These are phyloP conservation scores for Aspergillus novoparasiticus DNA, from an alignment of 2,329 filamentous ascomycete species.

Conservation along the genomic window DNA sequence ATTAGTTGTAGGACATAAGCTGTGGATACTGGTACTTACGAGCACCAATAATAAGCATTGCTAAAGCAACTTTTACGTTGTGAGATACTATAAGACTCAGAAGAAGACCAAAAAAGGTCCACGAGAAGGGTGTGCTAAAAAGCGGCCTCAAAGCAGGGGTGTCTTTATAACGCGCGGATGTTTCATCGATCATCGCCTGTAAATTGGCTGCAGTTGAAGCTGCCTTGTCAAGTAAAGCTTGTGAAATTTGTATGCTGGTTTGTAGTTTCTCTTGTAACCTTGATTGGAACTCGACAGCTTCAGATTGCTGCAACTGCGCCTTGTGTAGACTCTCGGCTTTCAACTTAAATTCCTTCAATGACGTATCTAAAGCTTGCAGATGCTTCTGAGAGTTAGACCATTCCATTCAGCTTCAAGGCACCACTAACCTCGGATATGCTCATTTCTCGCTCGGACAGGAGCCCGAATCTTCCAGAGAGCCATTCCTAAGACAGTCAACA, in stretches of 20 bases:
- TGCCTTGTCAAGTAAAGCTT: slow-evolving; percentile 36
- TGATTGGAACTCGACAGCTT: slow-evolving; percentile 30
- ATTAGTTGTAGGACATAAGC: neutral
- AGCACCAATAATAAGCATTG: slow-evolving; percentile 21
- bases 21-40: slow-evolving; percentile 9
- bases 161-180: slow-evolving; percentile 25
- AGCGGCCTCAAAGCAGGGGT: slow-evolving; percentile 18
- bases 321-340: slow-evolving; percentile 36
- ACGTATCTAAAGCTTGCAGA: slow-evolving; percentile 34
- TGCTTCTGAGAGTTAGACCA: slow-evolving; percentile 34
- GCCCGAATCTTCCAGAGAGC: slow-evolving; percentile 29
- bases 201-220: slow-evolving; percentile 32
- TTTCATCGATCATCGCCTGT: slow-evolving; percentile 35
- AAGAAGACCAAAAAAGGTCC: slow-evolving; percentile 30
- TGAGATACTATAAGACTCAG: slow-evolving; percentile 27
- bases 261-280: slow-evolving; percentile 31
- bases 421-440: slow-evolving; percentile 36
- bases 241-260: slow-evolving; percentile 29
- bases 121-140: slow-evolving; percentile 23
- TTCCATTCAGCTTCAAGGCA: neutral
- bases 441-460: slow-evolving; percentile 36
- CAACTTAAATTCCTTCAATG: slow-evolving; percentile 36
- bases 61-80: slow-evolving; percentile 25
- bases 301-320: slow-evolving; percentile 38
- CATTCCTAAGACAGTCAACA: slow-evolving; percentile 32